These are phyloP conservation scores for Lithohypha guttulata DNA, from an alignment of 2,329 filamentous ascomycete genomes.

Conservation along the genomic window DNA sequence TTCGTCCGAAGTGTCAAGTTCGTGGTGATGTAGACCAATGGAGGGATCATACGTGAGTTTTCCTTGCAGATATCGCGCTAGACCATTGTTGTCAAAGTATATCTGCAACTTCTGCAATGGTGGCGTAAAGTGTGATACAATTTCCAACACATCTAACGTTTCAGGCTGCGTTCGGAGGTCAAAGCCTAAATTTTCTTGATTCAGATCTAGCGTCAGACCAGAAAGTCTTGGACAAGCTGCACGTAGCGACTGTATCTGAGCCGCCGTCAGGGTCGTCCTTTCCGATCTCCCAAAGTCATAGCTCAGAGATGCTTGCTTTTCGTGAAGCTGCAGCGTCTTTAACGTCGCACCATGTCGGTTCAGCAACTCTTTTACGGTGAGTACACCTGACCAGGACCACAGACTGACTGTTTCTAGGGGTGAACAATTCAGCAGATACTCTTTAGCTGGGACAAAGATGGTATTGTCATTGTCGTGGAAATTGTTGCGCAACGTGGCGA, in stretches of 20 bases:
- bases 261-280: not conserved
- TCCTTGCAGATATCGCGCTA: not conserved
- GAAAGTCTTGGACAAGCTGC: slow-evolving; percentile 4
- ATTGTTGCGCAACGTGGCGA: not conserved
- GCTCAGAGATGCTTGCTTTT: slow-evolving; percentile 3
- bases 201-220: slow-evolving; percentile 9
- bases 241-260: not conserved
- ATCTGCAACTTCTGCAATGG: slow-evolving; percentile 4
- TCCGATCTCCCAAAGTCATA: not conserved
- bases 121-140: not conserved
- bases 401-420: slow-evolving; percentile 9
- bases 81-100: slow-evolving; percentile 10
- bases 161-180: not conserved
- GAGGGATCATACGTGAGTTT: no score
- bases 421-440: slow-evolving; percentile 7
- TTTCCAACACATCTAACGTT: not conserved
- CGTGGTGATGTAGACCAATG: not conserved
- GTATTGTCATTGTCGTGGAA: no score
- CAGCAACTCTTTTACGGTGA: slow-evolving; percentile 3
- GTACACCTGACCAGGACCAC: slow-evolving; percentile 4
- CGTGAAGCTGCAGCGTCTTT: slow-evolving; percentile 8
- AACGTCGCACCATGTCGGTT: slow-evolving; percentile 9
- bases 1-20: not conserved
- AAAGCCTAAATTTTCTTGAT: not conserved
- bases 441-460: slow-evolving; percentile 1